A percentile compares a stretch with the other conserved stretches of the same genome.
phyloP scores from a whole-genome alignment of 106 monocot species.

The Apostasia ramifera region DNA sequence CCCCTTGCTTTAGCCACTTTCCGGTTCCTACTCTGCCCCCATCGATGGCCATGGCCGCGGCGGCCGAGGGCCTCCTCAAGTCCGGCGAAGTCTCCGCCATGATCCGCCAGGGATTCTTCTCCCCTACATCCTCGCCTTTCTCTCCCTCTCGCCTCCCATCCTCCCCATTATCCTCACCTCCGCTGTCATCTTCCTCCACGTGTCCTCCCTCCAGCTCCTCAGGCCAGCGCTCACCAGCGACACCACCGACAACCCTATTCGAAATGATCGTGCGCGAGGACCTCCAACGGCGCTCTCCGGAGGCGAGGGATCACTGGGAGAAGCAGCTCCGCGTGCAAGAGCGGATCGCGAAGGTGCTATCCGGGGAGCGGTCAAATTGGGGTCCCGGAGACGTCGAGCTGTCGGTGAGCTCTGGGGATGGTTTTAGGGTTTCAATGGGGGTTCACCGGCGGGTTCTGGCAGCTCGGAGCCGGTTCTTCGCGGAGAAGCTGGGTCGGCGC shows the following conservation, averaged over 20 bases:
- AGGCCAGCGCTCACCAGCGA: constrained; percentile 9
- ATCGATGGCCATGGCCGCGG: neutral
- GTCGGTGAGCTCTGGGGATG: constrained; percentile 24
- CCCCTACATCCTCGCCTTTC: neutral
- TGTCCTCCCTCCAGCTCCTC: constrained; percentile 1
- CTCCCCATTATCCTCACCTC: constrained; percentile 10
- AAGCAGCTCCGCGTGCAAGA: constrained; percentile 18
- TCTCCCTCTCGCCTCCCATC: constrained; percentile 7
- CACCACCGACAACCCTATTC: constrained; percentile 1
- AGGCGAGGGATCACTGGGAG: neutral
- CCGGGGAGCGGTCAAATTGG: neutral
- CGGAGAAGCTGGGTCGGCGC: constrained; percentile 18
- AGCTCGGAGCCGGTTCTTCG: constrained; percentile 28
- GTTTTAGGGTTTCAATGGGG: constrained; percentile 24
- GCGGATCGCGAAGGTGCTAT: constrained; percentile 17
- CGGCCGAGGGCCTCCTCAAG: constrained; percentile 27
- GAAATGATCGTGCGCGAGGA: constrained; percentile 2
- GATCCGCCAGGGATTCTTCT: constrained; percentile 40
- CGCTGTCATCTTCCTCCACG: constrained; percentile 10
- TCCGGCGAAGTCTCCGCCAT: constrained; percentile 41
- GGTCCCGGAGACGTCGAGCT: constrained; percentile 31
- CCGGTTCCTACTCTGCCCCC: neutral
- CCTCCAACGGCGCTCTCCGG: neutral
- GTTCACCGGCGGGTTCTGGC: constrained; percentile 31
- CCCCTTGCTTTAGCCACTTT: neutral